phyloP scores from a whole-genome alignment of 2,329 filamentous ascomycete species.

The Aspergillus phoenicis region DNA sequence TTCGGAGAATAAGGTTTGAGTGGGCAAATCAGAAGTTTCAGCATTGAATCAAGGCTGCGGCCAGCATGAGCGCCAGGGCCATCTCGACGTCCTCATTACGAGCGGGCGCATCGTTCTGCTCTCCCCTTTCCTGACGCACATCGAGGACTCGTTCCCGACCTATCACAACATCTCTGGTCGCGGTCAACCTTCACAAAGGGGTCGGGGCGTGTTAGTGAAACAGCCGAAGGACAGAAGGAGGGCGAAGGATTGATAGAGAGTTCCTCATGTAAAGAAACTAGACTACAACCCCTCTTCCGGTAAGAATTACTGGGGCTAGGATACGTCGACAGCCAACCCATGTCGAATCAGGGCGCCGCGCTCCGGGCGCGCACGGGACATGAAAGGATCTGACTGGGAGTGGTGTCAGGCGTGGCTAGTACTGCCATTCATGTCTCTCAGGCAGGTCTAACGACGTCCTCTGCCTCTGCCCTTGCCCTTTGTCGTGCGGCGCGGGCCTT shows the following conservation, averaged over 20 bases:
- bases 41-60: slow-evolving; percentile 12
- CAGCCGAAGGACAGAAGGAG: not conserved
- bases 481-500: slow-evolving; percentile 20
- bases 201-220: slow-evolving; percentile 7
- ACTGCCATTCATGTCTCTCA: not conserved
- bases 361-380: not conserved
- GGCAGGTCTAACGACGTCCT: slow-evolving; percentile 27
- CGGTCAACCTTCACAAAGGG: slow-evolving; percentile 2
- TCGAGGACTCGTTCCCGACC: slow-evolving; percentile 1
- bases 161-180: slow-evolving; percentile 6
- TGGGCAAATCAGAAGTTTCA: slow-evolving; percentile 14
- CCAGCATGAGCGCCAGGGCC: slow-evolving; percentile 7
- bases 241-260: slow-evolving; percentile 11
- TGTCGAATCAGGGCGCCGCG: not conserved
- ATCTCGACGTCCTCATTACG: not conserved
- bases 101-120: slow-evolving; percentile 1
- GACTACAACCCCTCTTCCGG: slow-evolving; percentile 10
- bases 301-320: not conserved
- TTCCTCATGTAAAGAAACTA: not conserved
- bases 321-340: not conserved
- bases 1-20: slow-evolving; percentile 20
- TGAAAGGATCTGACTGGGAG: not conserved
- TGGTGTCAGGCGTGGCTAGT: not conserved
- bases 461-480: slow-evolving; percentile 26
- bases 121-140: not conserved